A percentile compares a stretch with the other conserved stretches of the same genome.
Evolutionary conservation across 2,329 filamentous ascomycete genomes (phyloP).

Genomic region (Pyrenophora teres): DNA sequence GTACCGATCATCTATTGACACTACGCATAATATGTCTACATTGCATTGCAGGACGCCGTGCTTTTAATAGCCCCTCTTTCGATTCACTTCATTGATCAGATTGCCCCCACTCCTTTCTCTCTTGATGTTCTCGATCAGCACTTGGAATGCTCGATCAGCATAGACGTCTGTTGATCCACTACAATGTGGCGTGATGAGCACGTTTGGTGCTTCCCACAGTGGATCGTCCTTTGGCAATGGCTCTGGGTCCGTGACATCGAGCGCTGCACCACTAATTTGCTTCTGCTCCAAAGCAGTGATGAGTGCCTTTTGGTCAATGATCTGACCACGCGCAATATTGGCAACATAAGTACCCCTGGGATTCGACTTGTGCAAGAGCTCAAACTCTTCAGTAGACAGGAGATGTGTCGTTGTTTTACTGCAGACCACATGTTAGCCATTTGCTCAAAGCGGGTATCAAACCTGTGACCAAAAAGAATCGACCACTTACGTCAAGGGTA

Average conservation of each 20-base stretch:
- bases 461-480: not conserved
- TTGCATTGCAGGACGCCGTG: too few species aligned
- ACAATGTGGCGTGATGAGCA: conserved; percentile 71
- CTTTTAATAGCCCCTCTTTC: conserved; percentile 63
- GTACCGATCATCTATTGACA: not conserved
- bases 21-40: too few species aligned
- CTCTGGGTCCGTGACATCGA: conserved; percentile 82
- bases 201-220: conserved; percentile 72
- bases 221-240: conserved; percentile 70
- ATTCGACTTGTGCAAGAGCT: conserved; percentile 55
- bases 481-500: conserved; percentile 58
- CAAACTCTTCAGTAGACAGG: conserved; percentile 60
- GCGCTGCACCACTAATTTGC: conserved; percentile 67
- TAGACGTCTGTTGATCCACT: conserved; percentile 61
- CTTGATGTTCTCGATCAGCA: conserved; percentile 63
- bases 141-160: conserved; percentile 60
- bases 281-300: conserved; percentile 64
- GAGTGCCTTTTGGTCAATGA: conserved; percentile 66
- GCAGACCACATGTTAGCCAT: not conserved
- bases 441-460: not conserved
- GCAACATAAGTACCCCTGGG: conserved; percentile 63
- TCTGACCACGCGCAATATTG: conserved; percentile 71
- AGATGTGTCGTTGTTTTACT: conserved; percentile 57
- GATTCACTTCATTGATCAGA: conserved; percentile 66
- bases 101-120: conserved; percentile 57